A percentile compares a stretch with the other conserved stretches of the same genome.
Conservation (phyloP, 225 moss, liverwort and hornwort genomes). For the Pleurozium schreberi region DNA sequence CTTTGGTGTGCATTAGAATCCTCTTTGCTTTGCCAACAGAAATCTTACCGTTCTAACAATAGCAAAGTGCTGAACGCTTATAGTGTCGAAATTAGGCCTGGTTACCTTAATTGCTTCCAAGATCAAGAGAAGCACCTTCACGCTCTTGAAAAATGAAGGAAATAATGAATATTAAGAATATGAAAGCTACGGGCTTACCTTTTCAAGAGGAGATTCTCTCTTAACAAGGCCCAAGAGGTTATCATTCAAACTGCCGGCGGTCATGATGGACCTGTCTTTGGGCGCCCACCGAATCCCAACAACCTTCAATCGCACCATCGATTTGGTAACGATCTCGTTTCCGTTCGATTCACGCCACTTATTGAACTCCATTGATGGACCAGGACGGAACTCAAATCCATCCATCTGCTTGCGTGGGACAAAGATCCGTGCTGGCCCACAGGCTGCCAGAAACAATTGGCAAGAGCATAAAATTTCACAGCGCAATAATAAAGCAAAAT, state of each 20-base stretch:
- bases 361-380: conserved; percentile 11
- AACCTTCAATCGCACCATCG: conserved; percentile 28
- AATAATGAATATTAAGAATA: background rate
- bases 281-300: conserved; percentile 34
- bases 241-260: conserved; percentile 25
- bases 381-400: conserved; percentile 18
- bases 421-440: conserved; percentile 47
- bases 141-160: background rate
- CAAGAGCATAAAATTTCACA: background rate
- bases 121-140: background rate
- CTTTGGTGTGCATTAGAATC: background rate
- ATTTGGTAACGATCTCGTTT: background rate
- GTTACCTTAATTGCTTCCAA: background rate
- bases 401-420: conserved; percentile 25
- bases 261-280: conserved; percentile 10
- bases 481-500: background rate
- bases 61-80: background rate
- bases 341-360: conserved; percentile 2
- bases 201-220: background rate
- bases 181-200: background rate
- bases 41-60: background rate
- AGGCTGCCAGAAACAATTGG: background rate
- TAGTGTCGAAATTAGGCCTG: background rate
- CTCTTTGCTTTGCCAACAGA: background rate
- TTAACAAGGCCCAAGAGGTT: conserved; percentile 11